Evolutionary conservation across 495 filamentous ascomycete genomes (phyloP).

Genomic region (Melanomma pulvis-pyrius): DNA sequence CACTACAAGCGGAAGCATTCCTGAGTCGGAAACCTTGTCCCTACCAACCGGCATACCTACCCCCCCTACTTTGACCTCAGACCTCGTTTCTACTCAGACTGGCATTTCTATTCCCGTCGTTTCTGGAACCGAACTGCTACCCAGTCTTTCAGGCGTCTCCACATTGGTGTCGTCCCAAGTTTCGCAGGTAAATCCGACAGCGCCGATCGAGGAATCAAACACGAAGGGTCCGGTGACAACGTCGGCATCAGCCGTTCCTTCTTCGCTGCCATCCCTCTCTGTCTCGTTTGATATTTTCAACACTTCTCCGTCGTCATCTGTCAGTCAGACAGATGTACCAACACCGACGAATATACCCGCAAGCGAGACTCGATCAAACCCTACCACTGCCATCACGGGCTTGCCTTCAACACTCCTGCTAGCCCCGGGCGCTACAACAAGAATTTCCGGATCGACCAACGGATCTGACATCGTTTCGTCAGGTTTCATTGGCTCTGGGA

Average conservation of each 20-base stretch:
- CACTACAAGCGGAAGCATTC: not conserved
- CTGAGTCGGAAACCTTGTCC: constrained; percentile 10
- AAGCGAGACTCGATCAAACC: not conserved
- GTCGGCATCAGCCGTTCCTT: not conserved
- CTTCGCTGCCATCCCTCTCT: not conserved
- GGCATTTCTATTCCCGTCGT: not conserved
- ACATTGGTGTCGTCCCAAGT: not conserved
- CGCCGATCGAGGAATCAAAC: not conserved
- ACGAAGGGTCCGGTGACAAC: not conserved
- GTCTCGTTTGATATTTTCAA: not conserved
- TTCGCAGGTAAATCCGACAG: not conserved
- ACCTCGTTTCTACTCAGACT: not conserved
- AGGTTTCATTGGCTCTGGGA: not conserved
- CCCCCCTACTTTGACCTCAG: constrained; percentile 1
- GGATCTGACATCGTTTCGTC: not conserved
- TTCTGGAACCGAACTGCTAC: not conserved
- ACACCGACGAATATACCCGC: not conserved
- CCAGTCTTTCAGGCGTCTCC: constrained; percentile 4
- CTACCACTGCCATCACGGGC: not conserved
- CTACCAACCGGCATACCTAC: not conserved
- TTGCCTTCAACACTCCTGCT: not conserved
- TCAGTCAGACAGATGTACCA: not conserved
- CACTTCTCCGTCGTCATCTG: not conserved
- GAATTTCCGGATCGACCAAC: not conserved
- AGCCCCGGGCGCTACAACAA: not conserved